Evolutionary conservation across 2,329 filamentous ascomycete species (phyloP).

Genomic region (Colletotrichum navitas): DNA sequence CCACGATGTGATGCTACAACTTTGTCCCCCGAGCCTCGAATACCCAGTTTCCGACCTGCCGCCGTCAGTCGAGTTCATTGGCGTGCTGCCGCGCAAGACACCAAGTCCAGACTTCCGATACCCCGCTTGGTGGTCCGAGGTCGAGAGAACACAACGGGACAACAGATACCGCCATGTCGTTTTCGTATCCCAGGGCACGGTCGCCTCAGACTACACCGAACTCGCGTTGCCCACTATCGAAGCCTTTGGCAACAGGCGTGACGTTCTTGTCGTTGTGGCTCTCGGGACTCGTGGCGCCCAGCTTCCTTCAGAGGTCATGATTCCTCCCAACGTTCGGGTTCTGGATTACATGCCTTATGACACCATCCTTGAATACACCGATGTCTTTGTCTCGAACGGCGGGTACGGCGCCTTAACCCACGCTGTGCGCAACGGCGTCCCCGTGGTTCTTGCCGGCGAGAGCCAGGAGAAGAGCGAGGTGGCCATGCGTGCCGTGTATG

Average conservation of each 20-base stretch:
- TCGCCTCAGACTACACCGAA: conserved; percentile 54
- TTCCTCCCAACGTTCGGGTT: conserved; percentile 57
- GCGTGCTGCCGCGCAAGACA: conserved; percentile 54
- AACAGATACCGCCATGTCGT: conserved; percentile 49
- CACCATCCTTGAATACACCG: conserved; percentile 57
- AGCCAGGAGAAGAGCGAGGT: conserved; percentile 58
- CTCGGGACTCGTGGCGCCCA: conserved; percentile 47
- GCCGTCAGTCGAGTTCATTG: conserved; percentile 57
- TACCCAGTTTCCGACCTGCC: conserved; percentile 54
- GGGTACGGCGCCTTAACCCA: conserved; percentile 63
- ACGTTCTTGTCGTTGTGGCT: conserved; percentile 52
- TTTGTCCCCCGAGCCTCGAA: conserved; percentile 56
- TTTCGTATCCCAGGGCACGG: conserved; percentile 62
- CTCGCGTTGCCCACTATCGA: conserved; percentile 60
- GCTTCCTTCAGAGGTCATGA: conserved; percentile 5
- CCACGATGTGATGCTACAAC: conserved; percentile 53
- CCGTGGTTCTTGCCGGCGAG: conserved; percentile 60
- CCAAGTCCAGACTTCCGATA: conserved; percentile 47
- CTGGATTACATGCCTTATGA: conserved; percentile 65
- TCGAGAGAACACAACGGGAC: conserved; percentile 46
- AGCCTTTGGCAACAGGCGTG: conserved; percentile 55
- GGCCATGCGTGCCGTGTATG: conserved; percentile 55
- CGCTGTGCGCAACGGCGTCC: conserved; percentile 59
- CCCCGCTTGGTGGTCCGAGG: conserved; percentile 61
- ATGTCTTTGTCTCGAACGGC: conserved; percentile 62